These are phyloP conservation scores for Jackrogersella minutella DNA, from an alignment of 495 filamentous ascomycete genomes.

Conservation along the genomic window DNA sequence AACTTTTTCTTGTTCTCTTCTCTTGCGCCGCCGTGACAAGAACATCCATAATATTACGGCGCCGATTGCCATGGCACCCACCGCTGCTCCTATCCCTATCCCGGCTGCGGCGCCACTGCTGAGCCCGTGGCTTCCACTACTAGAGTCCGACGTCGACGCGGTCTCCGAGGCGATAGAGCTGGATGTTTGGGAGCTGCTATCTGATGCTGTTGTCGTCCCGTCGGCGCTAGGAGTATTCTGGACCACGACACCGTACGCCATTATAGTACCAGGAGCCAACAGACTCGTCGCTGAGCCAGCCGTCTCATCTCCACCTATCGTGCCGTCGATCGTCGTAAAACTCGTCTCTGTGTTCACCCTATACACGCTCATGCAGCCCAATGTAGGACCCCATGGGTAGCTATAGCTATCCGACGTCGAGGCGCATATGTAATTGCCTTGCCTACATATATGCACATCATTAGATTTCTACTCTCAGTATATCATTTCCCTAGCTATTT, in stretches of 20 bases:
- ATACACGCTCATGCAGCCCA: slow-evolving; percentile 29
- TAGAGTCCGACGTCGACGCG: neutral
- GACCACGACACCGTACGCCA: slow-evolving; percentile 29
- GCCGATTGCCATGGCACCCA: slow-evolving; percentile 16
- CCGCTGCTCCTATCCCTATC: slow-evolving; percentile 15
- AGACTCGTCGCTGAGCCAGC: slow-evolving; percentile 11
- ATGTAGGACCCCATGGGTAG: slow-evolving; percentile 27
- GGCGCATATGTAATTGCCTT: slow-evolving; percentile 31
- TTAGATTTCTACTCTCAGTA: slow-evolving; percentile 10
- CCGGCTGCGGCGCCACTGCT: slow-evolving; percentile 19
- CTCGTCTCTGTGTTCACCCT: slow-evolving; percentile 15
- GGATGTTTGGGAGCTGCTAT: neutral
- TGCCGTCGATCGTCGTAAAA: slow-evolving; percentile 33
- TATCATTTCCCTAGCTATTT: neutral
- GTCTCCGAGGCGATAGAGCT: slow-evolving; percentile 16
- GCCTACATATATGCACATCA: neutral
- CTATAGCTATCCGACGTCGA: slow-evolving; percentile 29
- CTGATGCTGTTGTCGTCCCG: neutral
- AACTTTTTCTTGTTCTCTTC: too few relatives aligned
- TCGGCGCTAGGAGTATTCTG: neutral
- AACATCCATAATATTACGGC: slow-evolving; percentile 19
- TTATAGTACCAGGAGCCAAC: slow-evolving; percentile 25
- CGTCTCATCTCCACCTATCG: slow-evolving; percentile 14
- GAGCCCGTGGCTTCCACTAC: slow-evolving; percentile 1
- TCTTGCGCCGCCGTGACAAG: slow-evolving; percentile 18